Evolutionary conservation across 2,329 filamentous ascomycete species (phyloP).

Genomic region (Fusarium hainanense): DNA sequence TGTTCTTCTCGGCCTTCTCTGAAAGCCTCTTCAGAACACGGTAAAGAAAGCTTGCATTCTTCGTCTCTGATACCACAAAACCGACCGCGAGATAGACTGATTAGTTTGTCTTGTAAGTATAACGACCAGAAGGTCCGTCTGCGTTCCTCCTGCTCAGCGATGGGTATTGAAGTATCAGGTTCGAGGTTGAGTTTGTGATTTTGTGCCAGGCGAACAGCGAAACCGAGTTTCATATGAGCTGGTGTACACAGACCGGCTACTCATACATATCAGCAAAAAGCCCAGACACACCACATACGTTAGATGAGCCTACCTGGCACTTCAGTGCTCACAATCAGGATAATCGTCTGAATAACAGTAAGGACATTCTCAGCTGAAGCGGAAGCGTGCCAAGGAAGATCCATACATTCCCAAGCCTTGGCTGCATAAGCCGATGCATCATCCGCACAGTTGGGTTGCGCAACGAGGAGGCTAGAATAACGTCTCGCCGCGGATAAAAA

Average conservation of each 20-base stretch:
- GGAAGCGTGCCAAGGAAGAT: constrained; percentile 19
- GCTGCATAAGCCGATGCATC: constrained; percentile 17
- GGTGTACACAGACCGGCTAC: constrained; percentile 11
- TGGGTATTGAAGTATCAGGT: neutral
- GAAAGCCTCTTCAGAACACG: constrained; percentile 8
- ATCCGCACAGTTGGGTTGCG: neutral
- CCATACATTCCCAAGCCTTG: constrained; percentile 15
- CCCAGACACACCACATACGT: neutral
- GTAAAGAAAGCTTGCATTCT: constrained; percentile 6
- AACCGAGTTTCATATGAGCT: constrained; percentile 23
- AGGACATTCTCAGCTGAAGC: neutral
- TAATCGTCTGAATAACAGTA: constrained; percentile 9
- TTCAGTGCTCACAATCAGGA: constrained; percentile 23
- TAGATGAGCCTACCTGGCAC: neutral
- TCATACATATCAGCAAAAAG: neutral
- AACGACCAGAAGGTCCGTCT: constrained; percentile 14
- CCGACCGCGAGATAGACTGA: constrained; percentile 14
- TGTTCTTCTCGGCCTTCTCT: neutral
- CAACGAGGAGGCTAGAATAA: neutral
- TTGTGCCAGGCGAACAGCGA: constrained; percentile 12
- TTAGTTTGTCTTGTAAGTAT: constrained; percentile 4
- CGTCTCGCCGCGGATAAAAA: constrained; percentile 14
- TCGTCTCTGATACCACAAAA: constrained; percentile 16
- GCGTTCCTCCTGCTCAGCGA: neutral
- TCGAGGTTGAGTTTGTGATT: constrained; percentile 15